Base-by-base conservation (phyloP, 148 eudicot species). In the Simmondsia chinensis region DNA sequence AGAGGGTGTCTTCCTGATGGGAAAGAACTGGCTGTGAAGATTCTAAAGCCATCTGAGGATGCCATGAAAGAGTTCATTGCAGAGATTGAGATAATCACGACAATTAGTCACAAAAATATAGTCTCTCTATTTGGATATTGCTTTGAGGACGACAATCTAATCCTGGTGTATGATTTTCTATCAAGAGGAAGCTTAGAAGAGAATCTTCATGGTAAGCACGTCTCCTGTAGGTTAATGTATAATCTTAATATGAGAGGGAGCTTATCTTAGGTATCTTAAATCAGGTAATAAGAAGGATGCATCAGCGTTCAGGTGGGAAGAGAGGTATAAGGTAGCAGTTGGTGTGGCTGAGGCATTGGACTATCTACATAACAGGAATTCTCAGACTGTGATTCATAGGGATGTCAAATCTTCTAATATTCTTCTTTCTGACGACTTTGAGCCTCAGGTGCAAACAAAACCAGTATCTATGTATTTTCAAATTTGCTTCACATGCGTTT, bases 271-370 rank as follows among this genome's bases (percentile, higher is more conserved):
- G 25, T 19, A 18, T 19, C 23, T 24, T 48, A 39, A 48, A 46
- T 39, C 59, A 87, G 96, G 94, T 43, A 48, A 61, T 23, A 69
- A 39, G 56, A 76, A 64, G 60, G 65, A 71, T 36, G 25, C 40
- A 9, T 30, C 19, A n/a, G 59, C 66, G 24, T 88, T 88, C 59
- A 80, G 86, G 9, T 88, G 83, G 96, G 64, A 40, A 53, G 89
- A 80, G 53, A 74, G 96, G 52, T 80, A 68, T 56, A 74, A 75
- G 68, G 94, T 83, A 16, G 96, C 94, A 30, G 44, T 83, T 24
- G 96, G 94, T 49, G 82, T 88, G 27, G 96, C 96, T 13, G 89
- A 88, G 68, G 96, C 96, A 38, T 60, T 88, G 51, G 79, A 80
- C 48, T 75, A 83, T 61, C 77, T 88, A 29, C 96, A 88, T 47